Conservation (phyloP, 306 rosid species). For the Ormosia emarginata region DNA sequence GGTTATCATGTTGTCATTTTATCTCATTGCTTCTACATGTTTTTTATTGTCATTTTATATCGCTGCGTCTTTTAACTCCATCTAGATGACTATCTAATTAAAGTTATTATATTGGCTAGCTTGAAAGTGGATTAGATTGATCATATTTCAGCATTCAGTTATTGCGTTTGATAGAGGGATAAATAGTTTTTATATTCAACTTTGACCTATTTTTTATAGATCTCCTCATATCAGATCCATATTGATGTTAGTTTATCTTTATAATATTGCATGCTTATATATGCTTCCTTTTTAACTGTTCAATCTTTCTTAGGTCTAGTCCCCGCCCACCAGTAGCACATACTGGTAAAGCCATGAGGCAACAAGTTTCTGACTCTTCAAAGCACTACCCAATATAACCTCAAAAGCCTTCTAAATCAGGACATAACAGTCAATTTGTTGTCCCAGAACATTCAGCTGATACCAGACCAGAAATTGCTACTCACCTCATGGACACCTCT, state of each 20-base stretch:
- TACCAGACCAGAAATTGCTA: slow-evolving; percentile 27
- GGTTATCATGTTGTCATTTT: not conserved
- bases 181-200: not conserved
- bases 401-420: slow-evolving; percentile 37
- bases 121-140: not conserved
- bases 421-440: slow-evolving; percentile 39
- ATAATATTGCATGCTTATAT: not conserved
- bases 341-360: slow-evolving; percentile 27
- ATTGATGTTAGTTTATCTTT: not conserved
- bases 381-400: slow-evolving; percentile 31
- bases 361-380: slow-evolving; percentile 30
- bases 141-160: not conserved
- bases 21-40: not conserved
- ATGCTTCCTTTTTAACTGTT: slow-evolving; percentile 1
- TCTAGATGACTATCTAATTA: slow-evolving; percentile 16
- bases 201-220: not conserved
- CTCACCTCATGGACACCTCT: slow-evolving; percentile 20
- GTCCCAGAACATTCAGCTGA: slow-evolving; percentile 28
- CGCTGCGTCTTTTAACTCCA: slow-evolving; percentile 6
- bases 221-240: too few species aligned
- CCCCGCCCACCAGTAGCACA: slow-evolving; percentile 54
- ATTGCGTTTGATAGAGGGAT: not conserved
- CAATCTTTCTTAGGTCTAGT: slow-evolving; percentile 43
- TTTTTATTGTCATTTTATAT: not conserved
- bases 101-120: not conserved